Evolutionary conservation across 352 stramenopile species (phyloP), one percentile per base, ranked within the genome.

Genomic region (Phytophthora macrochlamydospora): DNA sequence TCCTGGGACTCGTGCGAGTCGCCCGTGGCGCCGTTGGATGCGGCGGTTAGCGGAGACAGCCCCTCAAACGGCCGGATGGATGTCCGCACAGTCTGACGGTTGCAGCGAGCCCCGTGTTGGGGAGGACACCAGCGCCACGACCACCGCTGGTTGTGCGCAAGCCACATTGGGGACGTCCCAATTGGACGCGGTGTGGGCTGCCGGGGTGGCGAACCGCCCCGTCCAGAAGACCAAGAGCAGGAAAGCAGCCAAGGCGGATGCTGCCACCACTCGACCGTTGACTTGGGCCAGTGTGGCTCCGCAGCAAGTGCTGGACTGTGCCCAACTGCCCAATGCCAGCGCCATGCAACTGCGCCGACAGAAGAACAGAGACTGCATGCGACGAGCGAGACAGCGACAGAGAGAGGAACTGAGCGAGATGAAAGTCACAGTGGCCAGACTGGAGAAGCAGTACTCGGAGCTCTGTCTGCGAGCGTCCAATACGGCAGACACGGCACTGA

Each of bases 401-500:
- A 57, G 69, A 43, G 76, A 85, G 51, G 68, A 81, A 45, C 62
- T 83, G 24, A 56, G 75, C 30, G 48, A 67, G 11, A 81, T 85
- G 74, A 78, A 76, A 29, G 65, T 29, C 42, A 75, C 65, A 1
- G 66, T 86, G 14, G 33, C 62, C 51, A 50, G 51, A 43, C 69
- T 86, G 14, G 69, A 86, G 48, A 62, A 65, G 7, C 72, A 83
- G 50, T 82, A 83, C 48, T 62, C 66, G 11, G 45, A 55, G 1
- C 51, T 86, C 37, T 86, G 68, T 56, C 44, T 82, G 29, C 63
- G 53, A 3, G 57, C 71, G 28, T 69, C 56, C 13, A 52, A 59
- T 0, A 53, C 51, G 4, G 55, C 49, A 0, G 65, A 65, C 24
- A 33, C 45, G 4, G 31, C 18, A 33, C 24, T 3, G 31, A 55